phyloP scores from a whole-genome alignment of 2,329 filamentous ascomycete species.

The Fusarium newnesense region DNA sequence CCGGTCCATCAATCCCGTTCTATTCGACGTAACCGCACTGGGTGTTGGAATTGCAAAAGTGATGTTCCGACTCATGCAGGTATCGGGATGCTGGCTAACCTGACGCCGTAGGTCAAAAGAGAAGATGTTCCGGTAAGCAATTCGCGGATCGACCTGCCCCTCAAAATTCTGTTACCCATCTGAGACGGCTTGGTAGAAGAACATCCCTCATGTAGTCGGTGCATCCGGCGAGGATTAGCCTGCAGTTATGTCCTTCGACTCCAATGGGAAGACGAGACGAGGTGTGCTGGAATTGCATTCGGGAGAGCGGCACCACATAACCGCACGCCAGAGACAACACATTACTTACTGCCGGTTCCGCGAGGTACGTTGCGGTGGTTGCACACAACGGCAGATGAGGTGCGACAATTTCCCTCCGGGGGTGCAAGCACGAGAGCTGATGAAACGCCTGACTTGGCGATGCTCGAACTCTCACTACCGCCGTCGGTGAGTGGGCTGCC shows the following conservation, averaged over 20 bases:
- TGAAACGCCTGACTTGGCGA: neutral
- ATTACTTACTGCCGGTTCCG: neutral
- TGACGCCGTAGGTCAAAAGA: neutral
- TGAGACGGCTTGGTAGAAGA: neutral
- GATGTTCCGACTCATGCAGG: neutral
- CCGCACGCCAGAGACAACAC: neutral
- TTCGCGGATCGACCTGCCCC: neutral
- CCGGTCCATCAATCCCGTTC: neutral
- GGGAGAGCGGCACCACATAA: neutral
- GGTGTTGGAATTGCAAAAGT: neutral
- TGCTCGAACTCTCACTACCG: neutral
- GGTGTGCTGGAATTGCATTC: neutral
- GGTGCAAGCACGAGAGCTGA: neutral
- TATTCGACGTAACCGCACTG: neutral
- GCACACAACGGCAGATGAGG: neutral
- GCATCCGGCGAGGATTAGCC: neutral
- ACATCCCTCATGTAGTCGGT: slow-evolving; percentile 34
- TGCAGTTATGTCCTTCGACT: neutral
- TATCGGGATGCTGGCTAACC: neutral
- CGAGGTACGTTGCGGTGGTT: neutral
- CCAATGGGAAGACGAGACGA: neutral
- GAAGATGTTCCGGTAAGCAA: neutral
- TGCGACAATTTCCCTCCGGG: neutral
- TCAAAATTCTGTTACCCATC: neutral
- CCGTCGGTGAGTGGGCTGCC: neutral